Percentiles rank a stretch among this genome's conserved stretches.
Evolutionary conservation across 495 filamentous ascomycete species (phyloP).

Genomic region (Podospora pseudoanserina): DNA sequence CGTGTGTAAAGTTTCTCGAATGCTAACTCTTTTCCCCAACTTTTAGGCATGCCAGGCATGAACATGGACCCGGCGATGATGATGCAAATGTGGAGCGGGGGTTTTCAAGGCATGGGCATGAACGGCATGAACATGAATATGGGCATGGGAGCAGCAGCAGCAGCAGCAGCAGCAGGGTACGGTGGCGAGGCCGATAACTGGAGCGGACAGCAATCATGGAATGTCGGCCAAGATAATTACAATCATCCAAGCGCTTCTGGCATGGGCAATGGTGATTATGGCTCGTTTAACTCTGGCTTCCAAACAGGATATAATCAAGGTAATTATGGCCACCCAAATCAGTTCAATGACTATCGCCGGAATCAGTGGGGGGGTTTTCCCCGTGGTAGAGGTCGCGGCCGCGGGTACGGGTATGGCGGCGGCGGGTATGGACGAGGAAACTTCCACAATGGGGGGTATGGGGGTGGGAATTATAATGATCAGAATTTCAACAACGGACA

Average conservation of each 20-base stretch:
- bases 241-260: constrained; percentile 68
- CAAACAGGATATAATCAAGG: constrained; percentile 56
- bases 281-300: constrained; percentile 74
- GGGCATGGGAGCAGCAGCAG: constrained; percentile 60
- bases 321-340: constrained; percentile 57
- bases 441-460: constrained; percentile 26
- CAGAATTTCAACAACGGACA: constrained; percentile 24
- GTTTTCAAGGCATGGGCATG: constrained; percentile 84
- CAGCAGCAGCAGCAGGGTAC: constrained; percentile 41
- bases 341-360: constrained; percentile 63
- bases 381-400: constrained; percentile 63
- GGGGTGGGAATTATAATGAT: constrained; percentile 28
- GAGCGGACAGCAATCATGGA: constrained; percentile 70
- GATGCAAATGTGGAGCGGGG: constrained; percentile 85
- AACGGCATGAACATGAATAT: constrained; percentile 88
- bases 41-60: constrained; percentile 70
- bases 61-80: constrained; percentile 81
- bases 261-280: constrained; percentile 77
- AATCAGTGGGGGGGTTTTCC: constrained; percentile 38
- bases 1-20: not conserved
- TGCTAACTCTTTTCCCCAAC: constrained; percentile 17
- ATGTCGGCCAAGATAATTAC: constrained; percentile 68
- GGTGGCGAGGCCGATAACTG: constrained; percentile 57
- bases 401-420: constrained; percentile 47
- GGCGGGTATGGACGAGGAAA: constrained; percentile 51